Evolutionary conservation across 306 rosid genomes (phyloP).

Genomic region (Luffa aegyptiaca): DNA sequence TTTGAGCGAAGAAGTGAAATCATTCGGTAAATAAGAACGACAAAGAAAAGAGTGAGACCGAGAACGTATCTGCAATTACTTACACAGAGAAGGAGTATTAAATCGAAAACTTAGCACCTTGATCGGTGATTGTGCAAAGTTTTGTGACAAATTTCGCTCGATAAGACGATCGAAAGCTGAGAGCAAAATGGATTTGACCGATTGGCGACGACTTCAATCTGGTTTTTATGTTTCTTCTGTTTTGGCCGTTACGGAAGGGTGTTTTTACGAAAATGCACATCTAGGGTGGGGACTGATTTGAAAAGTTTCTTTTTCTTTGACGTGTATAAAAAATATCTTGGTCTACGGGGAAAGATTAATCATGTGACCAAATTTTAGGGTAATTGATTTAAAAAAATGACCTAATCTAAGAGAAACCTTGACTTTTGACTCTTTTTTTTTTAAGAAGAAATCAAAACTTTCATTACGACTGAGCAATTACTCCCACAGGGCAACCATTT

Average conservation of each 20-base stretch:
- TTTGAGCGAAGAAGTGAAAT: not conserved
- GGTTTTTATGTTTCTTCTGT: not conserved
- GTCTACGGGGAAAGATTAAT: no score
- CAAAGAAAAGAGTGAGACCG: not conserved
- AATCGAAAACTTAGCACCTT: not conserved
- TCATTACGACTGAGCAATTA: no score
- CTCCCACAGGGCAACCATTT: no score
- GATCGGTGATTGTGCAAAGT: not conserved
- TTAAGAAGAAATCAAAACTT: no score
- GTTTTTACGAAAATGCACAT: not conserved
- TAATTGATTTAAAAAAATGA: no score
- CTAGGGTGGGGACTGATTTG: not conserved
- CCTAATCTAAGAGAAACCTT: no score
- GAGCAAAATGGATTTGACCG: not conserved
- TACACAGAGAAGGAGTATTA: not conserved
- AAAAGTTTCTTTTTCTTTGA: not conserved
- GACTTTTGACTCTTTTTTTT: no score
- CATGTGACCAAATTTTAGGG: no score
- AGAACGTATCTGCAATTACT: not conserved
- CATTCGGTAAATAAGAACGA: not conserved
- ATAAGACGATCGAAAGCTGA: not conserved
- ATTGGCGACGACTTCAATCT: not conserved
- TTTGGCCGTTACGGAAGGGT: slow-evolving; percentile 2
- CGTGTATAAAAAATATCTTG: no score
- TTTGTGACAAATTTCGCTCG: not conserved